Conservation (phyloP, 768 basidiomycete genomes). For the Crassisporium funariophilum region DNA sequence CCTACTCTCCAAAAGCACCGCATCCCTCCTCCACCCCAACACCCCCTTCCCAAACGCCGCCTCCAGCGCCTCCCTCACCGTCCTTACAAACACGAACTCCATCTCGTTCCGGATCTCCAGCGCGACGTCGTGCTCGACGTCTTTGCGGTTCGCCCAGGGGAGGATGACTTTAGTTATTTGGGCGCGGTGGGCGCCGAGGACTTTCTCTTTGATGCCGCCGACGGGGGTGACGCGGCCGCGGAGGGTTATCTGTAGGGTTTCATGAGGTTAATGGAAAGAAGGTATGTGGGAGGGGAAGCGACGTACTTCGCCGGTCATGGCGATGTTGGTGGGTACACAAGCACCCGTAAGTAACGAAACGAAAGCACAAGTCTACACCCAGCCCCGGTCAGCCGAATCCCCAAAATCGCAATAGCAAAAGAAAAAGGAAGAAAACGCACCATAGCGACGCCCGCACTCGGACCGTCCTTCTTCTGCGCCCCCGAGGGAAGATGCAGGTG, state of each 20-base stretch:
- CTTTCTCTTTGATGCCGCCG: conserved; percentile 91
- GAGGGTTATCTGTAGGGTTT: conserved; percentile 66
- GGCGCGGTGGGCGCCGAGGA: conserved; percentile 88
- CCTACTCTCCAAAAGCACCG: conserved; percentile 39
- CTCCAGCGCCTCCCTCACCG: conserved; percentile 77
- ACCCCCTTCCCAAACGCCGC: conserved; percentile 78
- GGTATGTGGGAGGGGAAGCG: background rate
- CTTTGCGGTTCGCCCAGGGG: conserved; percentile 82
- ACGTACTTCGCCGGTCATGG: conserved; percentile 87
- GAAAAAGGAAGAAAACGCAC: conserved; percentile 37
- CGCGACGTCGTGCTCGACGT: conserved; percentile 85
- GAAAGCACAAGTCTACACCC: conserved; percentile 78
- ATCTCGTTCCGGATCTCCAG: conserved; percentile 71
- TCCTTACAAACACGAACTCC: conserved; percentile 81
- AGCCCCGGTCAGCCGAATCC: conserved; percentile 1
- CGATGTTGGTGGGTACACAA: conserved; percentile 68
- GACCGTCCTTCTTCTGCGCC: conserved; percentile 92
- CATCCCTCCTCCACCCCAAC: conserved; percentile 62
- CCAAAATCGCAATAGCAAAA: background rate
- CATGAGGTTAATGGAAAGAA: background rate
- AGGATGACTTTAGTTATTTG: conserved; percentile 82
- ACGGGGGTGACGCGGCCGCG: conserved; percentile 82
- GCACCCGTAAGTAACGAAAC: conserved; percentile 82
- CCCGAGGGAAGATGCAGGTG: conserved; percentile 90
- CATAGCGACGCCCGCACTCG: conserved; percentile 89